Conservation (phyloP, 2,329 filamentous ascomycete genomes). For the Penicillium sp. region DNA sequence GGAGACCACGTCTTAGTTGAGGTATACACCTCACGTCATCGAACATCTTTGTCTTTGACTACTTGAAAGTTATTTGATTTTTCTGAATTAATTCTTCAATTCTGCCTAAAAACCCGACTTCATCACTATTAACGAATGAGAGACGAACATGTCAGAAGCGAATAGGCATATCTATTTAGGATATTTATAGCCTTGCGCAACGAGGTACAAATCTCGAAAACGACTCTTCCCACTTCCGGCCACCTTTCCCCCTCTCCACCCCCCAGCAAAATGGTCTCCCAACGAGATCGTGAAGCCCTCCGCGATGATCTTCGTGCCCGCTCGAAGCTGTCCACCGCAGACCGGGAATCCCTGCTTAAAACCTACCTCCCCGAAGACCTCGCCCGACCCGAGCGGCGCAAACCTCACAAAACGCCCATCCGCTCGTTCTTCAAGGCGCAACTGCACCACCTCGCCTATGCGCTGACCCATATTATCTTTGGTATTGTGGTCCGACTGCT, state of each 20-base stretch:
- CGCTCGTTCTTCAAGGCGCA: conserved; percentile 48
- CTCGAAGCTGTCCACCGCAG: conserved; percentile 43
- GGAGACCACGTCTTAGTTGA: too few species aligned
- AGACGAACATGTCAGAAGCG: neutral
- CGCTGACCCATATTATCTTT: conserved; percentile 70
- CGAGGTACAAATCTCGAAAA: neutral
- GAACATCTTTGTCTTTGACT: too few species aligned
- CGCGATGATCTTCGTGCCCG: conserved; percentile 42
- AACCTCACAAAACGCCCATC: conserved; percentile 41
- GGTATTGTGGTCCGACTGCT: conserved; percentile 83
- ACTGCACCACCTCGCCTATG: conserved; percentile 47
- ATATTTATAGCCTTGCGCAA: neutral
- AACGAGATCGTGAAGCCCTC: conserved; percentile 36
- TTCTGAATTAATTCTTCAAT: neutral
- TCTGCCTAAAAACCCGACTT: neutral
- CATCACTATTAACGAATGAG: neutral
- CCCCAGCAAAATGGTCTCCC: conserved; percentile 33
- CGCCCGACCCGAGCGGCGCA: conserved; percentile 24
- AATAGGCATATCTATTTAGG: neutral
- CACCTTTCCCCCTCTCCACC: conserved; percentile 3
- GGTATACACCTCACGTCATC: neutral
- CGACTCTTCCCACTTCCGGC: neutral
- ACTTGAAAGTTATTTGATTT: neutral
- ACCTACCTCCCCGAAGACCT: conserved; percentile 51
- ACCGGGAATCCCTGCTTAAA: conserved; percentile 55